Percentiles rank a stretch among this genome's conserved stretches.
These are phyloP conservation scores for Solanum habrochaites DNA, from an alignment of 257 asterid species.

Conservation along the genomic window DNA sequence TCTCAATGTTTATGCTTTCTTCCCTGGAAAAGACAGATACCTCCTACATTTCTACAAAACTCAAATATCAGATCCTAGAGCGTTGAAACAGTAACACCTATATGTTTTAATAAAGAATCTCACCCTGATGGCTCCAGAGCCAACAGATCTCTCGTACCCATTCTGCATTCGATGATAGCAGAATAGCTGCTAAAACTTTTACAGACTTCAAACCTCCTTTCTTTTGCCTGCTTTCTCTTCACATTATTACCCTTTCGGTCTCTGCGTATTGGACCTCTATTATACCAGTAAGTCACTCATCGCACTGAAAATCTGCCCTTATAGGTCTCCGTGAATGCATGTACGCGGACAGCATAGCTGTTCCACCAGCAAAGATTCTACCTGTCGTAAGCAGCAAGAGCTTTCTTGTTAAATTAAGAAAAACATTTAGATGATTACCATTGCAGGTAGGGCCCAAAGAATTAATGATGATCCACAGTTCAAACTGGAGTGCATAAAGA, in stretches of 20 bases:
- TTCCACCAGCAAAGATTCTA: constrained; percentile 82
- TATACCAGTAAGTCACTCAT: constrained; percentile 26
- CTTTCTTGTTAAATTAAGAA: constrained; percentile 44
- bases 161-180: constrained; percentile 63
- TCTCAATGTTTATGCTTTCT: background rate
- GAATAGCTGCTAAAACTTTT: constrained; percentile 80
- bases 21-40: background rate
- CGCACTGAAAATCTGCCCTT: constrained; percentile 28
- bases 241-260: constrained; percentile 41
- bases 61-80: background rate
- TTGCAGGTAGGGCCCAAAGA: background rate
- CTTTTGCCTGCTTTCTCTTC: constrained; percentile 62
- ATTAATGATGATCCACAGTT: background rate
- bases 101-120: constrained; percentile 15
- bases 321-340: constrained; percentile 45
- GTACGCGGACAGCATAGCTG: constrained; percentile 84
- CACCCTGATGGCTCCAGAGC: constrained; percentile 87
- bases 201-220: constrained; percentile 83
- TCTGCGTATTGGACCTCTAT: constrained; percentile 26
- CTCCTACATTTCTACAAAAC: background rate
- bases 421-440: background rate
- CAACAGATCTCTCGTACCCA: constrained; percentile 66
- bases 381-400: constrained; percentile 79
- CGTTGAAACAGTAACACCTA: background rate
- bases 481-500: background rate